Base-by-base conservation (phyloP, 768 basidiomycete species). In the Pisolithus microcarpus region DNA sequence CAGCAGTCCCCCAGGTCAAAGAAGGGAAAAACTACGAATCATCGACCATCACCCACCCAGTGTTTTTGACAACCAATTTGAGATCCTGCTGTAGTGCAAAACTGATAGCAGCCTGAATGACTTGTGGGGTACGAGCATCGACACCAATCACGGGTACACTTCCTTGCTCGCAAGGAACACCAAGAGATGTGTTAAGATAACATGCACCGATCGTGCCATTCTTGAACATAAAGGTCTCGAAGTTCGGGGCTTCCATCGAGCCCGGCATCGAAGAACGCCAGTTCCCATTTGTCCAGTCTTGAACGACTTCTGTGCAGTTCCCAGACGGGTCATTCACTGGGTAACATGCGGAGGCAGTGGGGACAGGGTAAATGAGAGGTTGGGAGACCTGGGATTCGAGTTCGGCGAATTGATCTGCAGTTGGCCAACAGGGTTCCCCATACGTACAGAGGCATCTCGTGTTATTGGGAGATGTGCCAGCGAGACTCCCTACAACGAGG, bases 121-220 rank as follows among this genome's bases (percentile, higher is more conserved):
- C 64, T 21, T 23, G 44, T 23, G 50, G 52, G 7, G 52, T 51
- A n/a, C 52, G 55, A n/a, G 47, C 59, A 31, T 64, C 59, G 11
- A 65, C 58, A 9, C 56, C 58, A 7, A 60, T 52, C 24, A 46
- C 52, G 5, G 59, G 57, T 8, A 68, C 59, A 3, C 38, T 46
- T 0, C 58, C 62, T 46, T 61, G 63, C 30, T 48, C 52, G 42
- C 65, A 66, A 11, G n/a, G 47, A 7, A 48, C 54, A 4, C 50
- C 49, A 42, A 65, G 45, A 6, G 45, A 48, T 24, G 71, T 72
- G 24, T 74, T 67, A 46, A 73, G 30, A 11, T 58, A 64, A 28
- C 56, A 64, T 16, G 47, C 72, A 53, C 72, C 72, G 43, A 77
- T 73, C 40, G 74, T 77, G 30, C 72, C 76, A 56, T 76, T 77